A percentile compares a stretch with the other conserved stretches of the same genome.
phyloP scores from a whole-genome alignment of 1,284 basidiomycete genomes.

The Schizophyllum amplum region DNA sequence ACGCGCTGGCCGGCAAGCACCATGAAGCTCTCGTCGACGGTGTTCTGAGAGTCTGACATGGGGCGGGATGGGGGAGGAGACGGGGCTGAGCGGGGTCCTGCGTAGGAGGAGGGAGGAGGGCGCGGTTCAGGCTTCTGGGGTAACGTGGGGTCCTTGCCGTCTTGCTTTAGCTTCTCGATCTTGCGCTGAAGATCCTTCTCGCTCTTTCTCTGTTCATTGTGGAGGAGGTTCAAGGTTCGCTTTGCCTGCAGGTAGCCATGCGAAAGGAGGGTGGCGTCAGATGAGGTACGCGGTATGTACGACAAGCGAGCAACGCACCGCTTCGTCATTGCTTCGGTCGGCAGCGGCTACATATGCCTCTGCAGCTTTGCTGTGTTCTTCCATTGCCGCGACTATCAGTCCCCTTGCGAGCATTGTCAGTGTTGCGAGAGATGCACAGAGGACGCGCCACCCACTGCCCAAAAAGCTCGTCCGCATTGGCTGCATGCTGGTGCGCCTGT shows the following conservation, averaged over 20 bases:
- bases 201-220: constrained; percentile 62
- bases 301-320: constrained; percentile 35
- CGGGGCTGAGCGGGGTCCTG: constrained; percentile 18
- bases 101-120: constrained; percentile 5
- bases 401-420: constrained; percentile 51
- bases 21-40: constrained; percentile 81
- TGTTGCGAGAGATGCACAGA: constrained; percentile 18
- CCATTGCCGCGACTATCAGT: constrained; percentile 57
- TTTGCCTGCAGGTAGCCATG: constrained; percentile 46
- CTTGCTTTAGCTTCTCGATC: constrained; percentile 59
- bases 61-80: constrained; percentile 40
- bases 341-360: constrained; percentile 63
- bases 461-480: constrained; percentile 60
- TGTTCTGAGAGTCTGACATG: constrained; percentile 62
- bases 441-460: constrained; percentile 9
- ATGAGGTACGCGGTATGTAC: constrained; percentile 3
- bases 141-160: constrained; percentile 64
- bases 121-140: constrained; percentile 41
- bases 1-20: constrained; percentile 59
- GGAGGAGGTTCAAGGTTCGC: constrained; percentile 63
- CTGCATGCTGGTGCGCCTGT: constrained; percentile 76
- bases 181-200: constrained; percentile 61
- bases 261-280: constrained; percentile 1
- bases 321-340: constrained; percentile 61
- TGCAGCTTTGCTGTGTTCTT: constrained; percentile 56